These are phyloP conservation scores for Boletus vermiculosoides DNA, from an alignment of 768 basidiomycete species.

Conservation along the genomic window DNA sequence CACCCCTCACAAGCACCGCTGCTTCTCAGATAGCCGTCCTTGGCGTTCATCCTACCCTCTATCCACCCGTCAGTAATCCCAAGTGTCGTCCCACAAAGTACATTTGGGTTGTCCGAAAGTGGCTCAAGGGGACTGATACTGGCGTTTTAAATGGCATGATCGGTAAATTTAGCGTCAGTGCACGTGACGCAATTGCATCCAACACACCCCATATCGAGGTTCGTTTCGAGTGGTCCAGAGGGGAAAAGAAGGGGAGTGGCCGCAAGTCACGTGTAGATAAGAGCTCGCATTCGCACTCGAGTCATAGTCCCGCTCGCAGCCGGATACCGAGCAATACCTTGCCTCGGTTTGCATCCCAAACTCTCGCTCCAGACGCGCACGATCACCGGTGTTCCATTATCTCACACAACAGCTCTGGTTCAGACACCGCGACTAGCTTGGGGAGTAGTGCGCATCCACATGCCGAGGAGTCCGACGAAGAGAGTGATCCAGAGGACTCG, in stretches of 20 bases:
- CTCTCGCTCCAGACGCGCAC: constrained; percentile 7
- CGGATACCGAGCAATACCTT: constrained; percentile 5
- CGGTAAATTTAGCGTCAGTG: constrained; percentile 35
- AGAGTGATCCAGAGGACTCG: constrained; percentile 93
- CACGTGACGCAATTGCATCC: constrained; percentile 21
- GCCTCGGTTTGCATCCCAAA: constrained; percentile 10
- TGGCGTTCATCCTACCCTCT: constrained; percentile 66
- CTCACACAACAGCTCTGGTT: constrained; percentile 41
- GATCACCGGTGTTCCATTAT: constrained; percentile 40
- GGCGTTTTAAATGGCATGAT: constrained; percentile 47
- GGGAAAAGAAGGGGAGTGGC: constrained; percentile 21
- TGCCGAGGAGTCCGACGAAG: constrained; percentile 58
- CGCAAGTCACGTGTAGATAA: constrained; percentile 24
- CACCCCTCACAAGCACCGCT: constrained; percentile 9
- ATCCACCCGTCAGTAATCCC: constrained; percentile 43
- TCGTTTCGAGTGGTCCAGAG: constrained; percentile 75
- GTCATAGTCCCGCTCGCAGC: constrained; percentile 14
- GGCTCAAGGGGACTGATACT: constrained; percentile 61
- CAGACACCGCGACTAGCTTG: constrained; percentile 29
- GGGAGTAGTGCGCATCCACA: constrained; percentile 20
- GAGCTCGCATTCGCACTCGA: constrained; percentile 8
- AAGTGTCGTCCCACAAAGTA: constrained; percentile 50
- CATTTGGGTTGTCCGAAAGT: constrained; percentile 73
- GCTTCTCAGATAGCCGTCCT: constrained; percentile 49
- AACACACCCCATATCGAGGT: constrained; percentile 55